Base-by-base conservation (phyloP, 331 rosid species). In the Phaseolus coccineus region DNA sequence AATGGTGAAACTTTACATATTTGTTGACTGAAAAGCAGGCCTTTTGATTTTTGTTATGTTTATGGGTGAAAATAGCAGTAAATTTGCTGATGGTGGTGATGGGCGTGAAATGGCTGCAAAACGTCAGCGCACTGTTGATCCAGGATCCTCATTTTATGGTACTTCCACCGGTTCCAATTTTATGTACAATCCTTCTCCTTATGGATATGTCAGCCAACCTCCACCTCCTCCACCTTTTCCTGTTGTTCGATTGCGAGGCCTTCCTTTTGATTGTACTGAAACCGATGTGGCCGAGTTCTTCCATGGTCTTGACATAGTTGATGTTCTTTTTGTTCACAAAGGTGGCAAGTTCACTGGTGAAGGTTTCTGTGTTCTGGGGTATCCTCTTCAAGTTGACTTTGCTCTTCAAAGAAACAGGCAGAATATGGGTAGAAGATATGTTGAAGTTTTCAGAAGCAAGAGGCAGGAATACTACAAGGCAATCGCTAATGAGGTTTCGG, bases 381-480 rank as follows among this genome's bases (percentile, higher is more conserved):
- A 90, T 80, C 98, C 98, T 74, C 91, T 94, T 64, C 98, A 94
- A 83, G 97, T 94, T 75, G 98, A 94, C 82, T 94, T 88, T 77
- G 97, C 98, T 25, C 96, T 94, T 82, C 94, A 89, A 73, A 91
- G 90, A 77, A 94, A 94, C 78, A 84, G 94, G 78, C 96, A 94
- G 83, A 94, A 92, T 82, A 88, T 94, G 82, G 98, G 97, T 56
- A 88, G 93, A 86, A 87, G 98, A 84, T 94, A 94, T 53, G 96
- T 94, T 33, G 98, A 94, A 85, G 93, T 94, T 73, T 94, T 89
- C 89, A 85, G 96, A 86, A 94, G 97, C 59, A 94, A 89, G 90
- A 90, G 98, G 80, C 97, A 94, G 85, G 97, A 94, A 77, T 94
- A 94, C 87, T 94, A 94, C 70, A 94, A 89, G 88, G 98, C 97